Base-by-base conservation (phyloP, 2,329 filamentous ascomycete species). In the Neofusicoccum sp. region DNA sequence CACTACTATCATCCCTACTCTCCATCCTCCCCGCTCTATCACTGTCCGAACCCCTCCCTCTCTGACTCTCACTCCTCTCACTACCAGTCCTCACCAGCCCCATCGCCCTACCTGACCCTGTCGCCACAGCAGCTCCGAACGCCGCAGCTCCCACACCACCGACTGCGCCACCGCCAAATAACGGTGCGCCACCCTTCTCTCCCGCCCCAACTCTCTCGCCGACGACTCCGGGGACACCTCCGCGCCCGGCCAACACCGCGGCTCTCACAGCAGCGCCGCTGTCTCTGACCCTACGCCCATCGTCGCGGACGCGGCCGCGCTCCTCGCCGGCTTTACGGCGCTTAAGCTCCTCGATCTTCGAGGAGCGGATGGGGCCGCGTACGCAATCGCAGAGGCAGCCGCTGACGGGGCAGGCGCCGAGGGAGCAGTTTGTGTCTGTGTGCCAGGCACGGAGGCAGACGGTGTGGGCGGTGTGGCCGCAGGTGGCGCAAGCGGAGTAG, bases 311-410 rank as follows among this genome's bases (percentile, higher is more conserved):
- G 49, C 71, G 75, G 14, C 69, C 67, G 50, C 69, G 71, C 52
- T 76, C 73, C 64, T 74, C 74, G 62, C 74, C 71, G 61, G 70
- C 71, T 62, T 75, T 73, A 62, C 68, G 69, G 28, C 45, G 52
- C 61, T 54, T 56, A 9, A 58, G 31, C 41, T 67, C 66, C 14
- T 71, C 65, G 6, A 76, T 64, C 62, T 73, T 75, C 16, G 71
- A 69, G 43, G 75, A 71, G 7, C 76, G 71, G 29, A 73, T 67
- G 4, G 76, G 76, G 11, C 84, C 84, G 2, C 80, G 78, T 1
- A 81, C 81, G 67, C 86, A 88, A 68, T 87, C 84, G 68, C 86
- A 87, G 60, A 83, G 74, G 71, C 86, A 89, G 16, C 84, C 86
- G 52, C 81, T 79, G 6, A 82, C 85, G 2, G 85, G 81, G 74